phyloP scores from a whole-genome alignment of 257 asterid species.

The Przewalskia tangutica region DNA sequence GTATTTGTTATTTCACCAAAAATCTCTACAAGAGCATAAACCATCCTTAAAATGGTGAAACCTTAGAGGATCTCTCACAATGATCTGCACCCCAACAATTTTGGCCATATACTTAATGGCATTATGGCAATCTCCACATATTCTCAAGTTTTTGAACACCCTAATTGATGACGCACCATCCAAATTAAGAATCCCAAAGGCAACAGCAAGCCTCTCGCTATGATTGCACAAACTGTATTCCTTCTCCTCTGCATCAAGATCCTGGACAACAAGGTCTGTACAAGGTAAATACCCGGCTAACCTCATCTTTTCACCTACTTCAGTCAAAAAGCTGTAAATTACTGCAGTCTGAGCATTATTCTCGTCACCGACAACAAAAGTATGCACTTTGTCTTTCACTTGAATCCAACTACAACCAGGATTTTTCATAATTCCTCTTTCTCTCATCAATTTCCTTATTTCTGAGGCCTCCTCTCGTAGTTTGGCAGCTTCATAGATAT shows the following conservation, averaged over 20 bases:
- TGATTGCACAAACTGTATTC: conserved; percentile 64
- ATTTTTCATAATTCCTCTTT: conserved; percentile 47
- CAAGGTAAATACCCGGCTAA: conserved; percentile 42
- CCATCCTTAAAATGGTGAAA: conserved; percentile 24
- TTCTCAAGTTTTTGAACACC: conserved; percentile 52
- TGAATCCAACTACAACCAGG: conserved; percentile 77
- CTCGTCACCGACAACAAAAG: conserved; percentile 57
- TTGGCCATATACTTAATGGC: conserved; percentile 42
- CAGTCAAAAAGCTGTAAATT: conserved; percentile 37
- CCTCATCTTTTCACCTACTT: conserved; percentile 48
- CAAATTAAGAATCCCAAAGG: conserved; percentile 58
- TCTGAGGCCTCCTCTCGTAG: conserved; percentile 55
- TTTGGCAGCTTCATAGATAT: conserved; percentile 54
- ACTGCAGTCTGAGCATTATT: conserved; percentile 21
- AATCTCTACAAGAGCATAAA: conserved; percentile 21
- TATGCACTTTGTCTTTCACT: conserved; percentile 40
- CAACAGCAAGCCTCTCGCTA: conserved; percentile 70
- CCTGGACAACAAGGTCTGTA: conserved; percentile 56
- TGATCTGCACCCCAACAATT: conserved; percentile 15
- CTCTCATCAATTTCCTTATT: conserved; percentile 57
- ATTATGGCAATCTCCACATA: conserved; percentile 25
- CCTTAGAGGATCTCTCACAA: conserved; percentile 18
- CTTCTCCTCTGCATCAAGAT: conserved; percentile 57
- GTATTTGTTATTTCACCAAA: conserved; percentile 13
- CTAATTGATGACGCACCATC: conserved; percentile 40